A percentile compares a stretch with the other conserved stretches of the same genome.
These are phyloP conservation scores for Ceratocystis diversiconidia DNA, from an alignment of 2,329 filamentous ascomycete species.

Conservation along the genomic window DNA sequence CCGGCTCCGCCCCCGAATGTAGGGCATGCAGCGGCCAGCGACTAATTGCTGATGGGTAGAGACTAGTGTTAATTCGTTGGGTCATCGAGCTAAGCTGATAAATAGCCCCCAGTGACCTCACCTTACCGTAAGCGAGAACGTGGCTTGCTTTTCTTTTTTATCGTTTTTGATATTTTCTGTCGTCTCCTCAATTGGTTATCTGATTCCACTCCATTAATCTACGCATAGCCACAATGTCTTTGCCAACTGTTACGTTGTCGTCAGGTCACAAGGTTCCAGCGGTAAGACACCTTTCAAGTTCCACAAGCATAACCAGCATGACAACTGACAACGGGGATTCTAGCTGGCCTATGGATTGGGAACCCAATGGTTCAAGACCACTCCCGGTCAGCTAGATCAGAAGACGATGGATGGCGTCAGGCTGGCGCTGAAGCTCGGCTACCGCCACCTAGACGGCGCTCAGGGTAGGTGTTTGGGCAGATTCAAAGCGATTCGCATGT, in stretches of 20 bases:
- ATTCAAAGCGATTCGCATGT: too few species aligned
- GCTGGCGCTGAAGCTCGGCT: slow-evolving; percentile 10
- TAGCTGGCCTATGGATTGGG: slow-evolving; percentile 17
- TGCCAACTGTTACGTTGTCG: slow-evolving; percentile 3
- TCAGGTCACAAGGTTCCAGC: slow-evolving; percentile 10
- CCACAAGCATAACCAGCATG: neutral
- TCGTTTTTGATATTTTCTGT: too few species aligned
- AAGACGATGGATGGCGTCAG: slow-evolving; percentile 12
- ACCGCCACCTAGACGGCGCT: slow-evolving; percentile 12
- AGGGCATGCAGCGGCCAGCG: too few species aligned
- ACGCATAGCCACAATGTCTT: neutral
- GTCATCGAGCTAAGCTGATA: too few species aligned
- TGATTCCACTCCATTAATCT: neutral
- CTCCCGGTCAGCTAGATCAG: slow-evolving; percentile 3
- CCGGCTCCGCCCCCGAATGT: too few species aligned
- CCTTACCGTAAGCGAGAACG: too few species aligned
- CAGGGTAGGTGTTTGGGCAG: slow-evolving; percentile 1
- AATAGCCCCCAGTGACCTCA: too few species aligned
- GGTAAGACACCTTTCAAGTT: neutral
- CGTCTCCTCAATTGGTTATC: too few species aligned
- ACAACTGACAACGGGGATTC: neutral
- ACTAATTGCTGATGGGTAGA: too few species aligned
- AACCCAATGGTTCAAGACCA: slow-evolving; percentile 13
- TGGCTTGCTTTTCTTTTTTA: too few species aligned
- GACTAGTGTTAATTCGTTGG: too few species aligned